These are phyloP conservation scores for Chaetomium sp. DNA, from an alignment of 2,329 filamentous ascomycete genomes.

Conservation along the genomic window DNA sequence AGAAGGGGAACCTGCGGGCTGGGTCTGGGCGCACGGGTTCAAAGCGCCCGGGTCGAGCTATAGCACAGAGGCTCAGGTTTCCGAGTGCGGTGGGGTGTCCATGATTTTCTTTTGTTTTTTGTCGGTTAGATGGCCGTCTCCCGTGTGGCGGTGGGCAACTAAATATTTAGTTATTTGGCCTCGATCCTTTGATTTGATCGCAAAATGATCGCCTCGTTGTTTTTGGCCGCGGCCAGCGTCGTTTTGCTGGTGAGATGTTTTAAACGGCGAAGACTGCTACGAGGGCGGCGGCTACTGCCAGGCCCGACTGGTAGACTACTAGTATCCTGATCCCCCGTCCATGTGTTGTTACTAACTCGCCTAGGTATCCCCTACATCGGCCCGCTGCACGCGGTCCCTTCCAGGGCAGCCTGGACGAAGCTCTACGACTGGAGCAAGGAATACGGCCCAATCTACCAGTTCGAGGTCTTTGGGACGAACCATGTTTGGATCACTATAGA, in stretches of 20 bases:
- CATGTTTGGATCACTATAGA: conserved; percentile 54
- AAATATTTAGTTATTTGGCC: not conserved
- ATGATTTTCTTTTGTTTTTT: too few relatives aligned
- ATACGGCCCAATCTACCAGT: conserved; percentile 52
- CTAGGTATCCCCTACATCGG: conserved; percentile 49
- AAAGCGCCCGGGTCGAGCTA: too few relatives aligned
- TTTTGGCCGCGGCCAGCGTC: conserved; percentile 17
- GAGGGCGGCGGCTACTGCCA: conserved; percentile 38
- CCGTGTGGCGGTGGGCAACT: not conserved
- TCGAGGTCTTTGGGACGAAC: conserved; percentile 48
- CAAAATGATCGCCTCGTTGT: conserved; percentile 20
- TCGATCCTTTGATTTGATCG: not conserved
- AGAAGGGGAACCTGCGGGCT: too few relatives aligned
- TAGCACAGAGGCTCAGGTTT: too few relatives aligned
- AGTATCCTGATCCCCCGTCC: too few relatives aligned
- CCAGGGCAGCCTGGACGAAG: conserved; percentile 48
- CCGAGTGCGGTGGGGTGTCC: too few relatives aligned
- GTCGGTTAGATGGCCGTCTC: not conserved
- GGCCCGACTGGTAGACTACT: conserved; percentile 37
- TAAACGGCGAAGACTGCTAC: conserved; percentile 33
- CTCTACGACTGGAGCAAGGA: conserved; percentile 52
- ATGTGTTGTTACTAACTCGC: not conserved
- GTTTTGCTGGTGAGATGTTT: conserved; percentile 27
- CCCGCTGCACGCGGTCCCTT: conserved; percentile 49
- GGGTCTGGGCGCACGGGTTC: too few relatives aligned